These are phyloP conservation scores for Vanrija sp. DNA, from an alignment of 1,284 basidiomycete genomes.

Conservation along the genomic window DNA sequence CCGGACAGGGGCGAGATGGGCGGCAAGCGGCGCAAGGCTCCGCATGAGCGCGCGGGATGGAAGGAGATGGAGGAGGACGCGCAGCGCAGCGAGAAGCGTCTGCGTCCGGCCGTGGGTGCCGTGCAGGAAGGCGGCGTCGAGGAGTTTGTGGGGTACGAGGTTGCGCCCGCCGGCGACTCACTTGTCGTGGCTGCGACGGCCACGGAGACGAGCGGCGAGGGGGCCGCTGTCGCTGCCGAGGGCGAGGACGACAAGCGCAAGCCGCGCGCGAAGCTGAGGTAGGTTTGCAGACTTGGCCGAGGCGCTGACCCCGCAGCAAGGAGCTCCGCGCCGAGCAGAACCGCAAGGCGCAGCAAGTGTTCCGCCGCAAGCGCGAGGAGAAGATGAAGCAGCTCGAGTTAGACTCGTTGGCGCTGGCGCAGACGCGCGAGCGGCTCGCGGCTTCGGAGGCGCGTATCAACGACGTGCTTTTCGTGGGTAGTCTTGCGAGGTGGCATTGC, in stretches of 20 bases:
- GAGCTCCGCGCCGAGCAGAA: constrained; percentile 45
- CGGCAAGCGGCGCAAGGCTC: constrained; percentile 40
- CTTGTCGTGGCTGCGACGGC: not conserved
- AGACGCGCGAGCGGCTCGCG: constrained; percentile 21
- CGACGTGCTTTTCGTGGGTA: constrained; percentile 34
- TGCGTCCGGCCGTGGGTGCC: not conserved
- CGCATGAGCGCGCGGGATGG: constrained; percentile 44
- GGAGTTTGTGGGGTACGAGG: not conserved
- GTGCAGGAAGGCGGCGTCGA: not conserved
- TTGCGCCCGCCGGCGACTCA: not conserved
- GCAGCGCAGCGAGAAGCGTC: constrained; percentile 3
- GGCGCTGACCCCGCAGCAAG: constrained; percentile 12
- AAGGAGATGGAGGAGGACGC: constrained; percentile 37
- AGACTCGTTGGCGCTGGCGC: constrained; percentile 28
- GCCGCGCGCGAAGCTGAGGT: constrained; percentile 4
- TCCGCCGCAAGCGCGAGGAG: constrained; percentile 44
- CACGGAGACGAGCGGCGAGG: not conserved
- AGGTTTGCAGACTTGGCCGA: not conserved
- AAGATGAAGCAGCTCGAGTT: constrained; percentile 44
- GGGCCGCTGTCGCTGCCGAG: not conserved
- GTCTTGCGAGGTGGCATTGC: not conserved
- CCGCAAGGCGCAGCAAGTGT: constrained; percentile 46
- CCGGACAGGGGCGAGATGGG: constrained; percentile 43
- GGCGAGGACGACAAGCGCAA: not conserved
- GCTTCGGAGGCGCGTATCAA: constrained; percentile 28